Evolutionary conservation across 2,329 filamentous ascomycete genomes (phyloP).

Genomic region (Fusarium sp.): DNA sequence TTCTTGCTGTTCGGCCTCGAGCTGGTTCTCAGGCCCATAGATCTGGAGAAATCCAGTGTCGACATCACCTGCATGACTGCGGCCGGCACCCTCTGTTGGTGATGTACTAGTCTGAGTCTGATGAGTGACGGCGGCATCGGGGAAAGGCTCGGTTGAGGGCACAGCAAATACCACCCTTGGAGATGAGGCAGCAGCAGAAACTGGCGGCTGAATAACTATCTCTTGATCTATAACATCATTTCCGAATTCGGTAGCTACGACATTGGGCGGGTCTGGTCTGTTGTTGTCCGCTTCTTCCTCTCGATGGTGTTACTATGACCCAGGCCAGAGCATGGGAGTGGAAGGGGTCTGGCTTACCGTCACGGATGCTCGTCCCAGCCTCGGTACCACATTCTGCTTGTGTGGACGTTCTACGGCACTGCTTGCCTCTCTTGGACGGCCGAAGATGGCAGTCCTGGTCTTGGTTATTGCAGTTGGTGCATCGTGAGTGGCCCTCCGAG

Average conservation of each 20-base stretch:
- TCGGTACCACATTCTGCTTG: constrained; percentile 5
- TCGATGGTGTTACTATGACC: not conserved
- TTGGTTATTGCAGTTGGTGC: constrained; percentile 45
- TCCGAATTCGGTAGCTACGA: not conserved
- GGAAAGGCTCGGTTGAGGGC: not conserved
- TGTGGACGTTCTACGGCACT: constrained; percentile 12
- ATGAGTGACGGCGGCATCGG: not conserved
- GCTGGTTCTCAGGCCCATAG: constrained; percentile 49
- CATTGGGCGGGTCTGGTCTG: not conserved
- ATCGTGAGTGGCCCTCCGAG: constrained; percentile 40
- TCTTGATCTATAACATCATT: not conserved
- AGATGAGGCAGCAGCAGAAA: not conserved
- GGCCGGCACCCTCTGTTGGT: constrained; percentile 33
- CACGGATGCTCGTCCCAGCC: not conserved
- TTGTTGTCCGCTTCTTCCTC: not conserved
- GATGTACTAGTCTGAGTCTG: constrained; percentile 32
- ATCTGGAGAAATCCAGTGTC: constrained; percentile 52
- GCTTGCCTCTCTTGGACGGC: constrained; percentile 46
- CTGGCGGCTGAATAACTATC: constrained; percentile 9
- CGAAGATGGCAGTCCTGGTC: constrained; percentile 46
- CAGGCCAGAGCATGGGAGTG: not conserved
- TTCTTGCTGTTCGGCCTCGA: constrained; percentile 47
- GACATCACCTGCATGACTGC: constrained; percentile 48
- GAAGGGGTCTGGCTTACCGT: not conserved
- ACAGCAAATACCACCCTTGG: constrained; percentile 7